Evolutionary conservation across 73 alveolate species (phyloP).

Genomic region (Tetrahymena thermophila): DNA sequence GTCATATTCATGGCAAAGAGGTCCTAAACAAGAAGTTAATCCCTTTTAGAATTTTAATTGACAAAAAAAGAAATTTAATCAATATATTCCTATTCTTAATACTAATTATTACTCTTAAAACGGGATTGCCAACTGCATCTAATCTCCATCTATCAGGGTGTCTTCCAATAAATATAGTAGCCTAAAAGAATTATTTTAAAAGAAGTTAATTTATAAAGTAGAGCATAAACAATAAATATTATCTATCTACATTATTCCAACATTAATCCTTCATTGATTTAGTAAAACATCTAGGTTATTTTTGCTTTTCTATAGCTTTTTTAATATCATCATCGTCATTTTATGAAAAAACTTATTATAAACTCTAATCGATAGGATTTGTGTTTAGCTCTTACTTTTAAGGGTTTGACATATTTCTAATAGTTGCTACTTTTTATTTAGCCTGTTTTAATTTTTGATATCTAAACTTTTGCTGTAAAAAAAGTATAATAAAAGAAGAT

Average conservation of each 20-base stretch:
- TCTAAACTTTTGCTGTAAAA: no score
- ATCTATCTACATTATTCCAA: not conserved
- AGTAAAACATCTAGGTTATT: not conserved
- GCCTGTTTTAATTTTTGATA: no score
- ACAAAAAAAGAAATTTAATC: not conserved
- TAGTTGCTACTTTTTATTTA: not conserved
- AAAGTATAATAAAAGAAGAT: no score
- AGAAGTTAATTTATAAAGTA: not conserved
- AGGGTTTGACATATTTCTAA: not conserved
- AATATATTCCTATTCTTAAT: slow-evolving; percentile 16
- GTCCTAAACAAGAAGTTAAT: slow-evolving; percentile 53
- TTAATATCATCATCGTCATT: not conserved
- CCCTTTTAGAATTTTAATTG: not conserved
- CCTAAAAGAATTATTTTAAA: not conserved
- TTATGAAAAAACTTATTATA: not conserved
- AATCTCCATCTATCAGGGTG: slow-evolving; percentile 94
- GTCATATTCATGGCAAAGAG: slow-evolving; percentile 95
- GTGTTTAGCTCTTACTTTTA: not conserved
- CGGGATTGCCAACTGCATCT: slow-evolving; percentile 94
- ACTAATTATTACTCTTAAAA: slow-evolving; percentile 67
- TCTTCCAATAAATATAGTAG: slow-evolving; percentile 71
- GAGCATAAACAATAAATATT: not conserved
- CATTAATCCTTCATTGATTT: not conserved
- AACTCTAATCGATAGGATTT: not conserved
- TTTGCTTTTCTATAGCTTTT: not conserved